Conservation (phyloP, 129 eudicot genomes). For the Pseudognaphalium luteoalbum region DNA sequence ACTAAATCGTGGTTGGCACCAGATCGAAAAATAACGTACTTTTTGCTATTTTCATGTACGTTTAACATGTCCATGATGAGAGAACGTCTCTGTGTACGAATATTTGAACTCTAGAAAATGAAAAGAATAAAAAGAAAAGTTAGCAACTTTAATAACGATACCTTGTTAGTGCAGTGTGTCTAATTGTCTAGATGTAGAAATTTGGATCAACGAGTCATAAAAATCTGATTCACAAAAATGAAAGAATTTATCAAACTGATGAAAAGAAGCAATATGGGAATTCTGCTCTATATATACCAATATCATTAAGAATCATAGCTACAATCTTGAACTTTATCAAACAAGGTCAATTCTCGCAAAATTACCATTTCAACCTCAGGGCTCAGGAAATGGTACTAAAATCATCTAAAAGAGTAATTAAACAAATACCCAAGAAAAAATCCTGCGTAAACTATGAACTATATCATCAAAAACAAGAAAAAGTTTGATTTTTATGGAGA, state of each 20-base stretch:
- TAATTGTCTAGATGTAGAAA: constrained; percentile 6
- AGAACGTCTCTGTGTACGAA: neutral
- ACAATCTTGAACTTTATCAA: constrained; percentile 30
- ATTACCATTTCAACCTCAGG: constrained; percentile 29
- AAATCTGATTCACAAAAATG: neutral
- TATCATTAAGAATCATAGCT: constrained; percentile 20
- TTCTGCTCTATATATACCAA: constrained; percentile 17
- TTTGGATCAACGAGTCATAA: constrained; percentile 8
- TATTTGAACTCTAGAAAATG: neutral
- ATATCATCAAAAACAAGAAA: constrained; percentile 20
- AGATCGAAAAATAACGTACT: neutral
- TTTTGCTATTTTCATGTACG: constrained; percentile 5
- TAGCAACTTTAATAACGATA: constrained; percentile 6
- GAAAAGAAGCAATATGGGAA: neutral
- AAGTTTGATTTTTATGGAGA: constrained; percentile 42
- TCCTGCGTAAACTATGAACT: constrained; percentile 30
- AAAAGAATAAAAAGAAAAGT: constrained; percentile 5
- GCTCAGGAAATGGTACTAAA: constrained; percentile 32
- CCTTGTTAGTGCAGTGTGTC: constrained; percentile 7
- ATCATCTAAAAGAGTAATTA: constrained; percentile 31
- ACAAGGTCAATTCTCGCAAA: constrained; percentile 31
- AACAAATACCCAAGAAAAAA: constrained; percentile 34
- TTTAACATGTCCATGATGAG: neutral
- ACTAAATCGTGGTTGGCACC: neutral
- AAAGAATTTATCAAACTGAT: neutral